Conservation (phyloP, 2,329 filamentous ascomycete genomes). For the Fusarium xyrophilum region DNA sequence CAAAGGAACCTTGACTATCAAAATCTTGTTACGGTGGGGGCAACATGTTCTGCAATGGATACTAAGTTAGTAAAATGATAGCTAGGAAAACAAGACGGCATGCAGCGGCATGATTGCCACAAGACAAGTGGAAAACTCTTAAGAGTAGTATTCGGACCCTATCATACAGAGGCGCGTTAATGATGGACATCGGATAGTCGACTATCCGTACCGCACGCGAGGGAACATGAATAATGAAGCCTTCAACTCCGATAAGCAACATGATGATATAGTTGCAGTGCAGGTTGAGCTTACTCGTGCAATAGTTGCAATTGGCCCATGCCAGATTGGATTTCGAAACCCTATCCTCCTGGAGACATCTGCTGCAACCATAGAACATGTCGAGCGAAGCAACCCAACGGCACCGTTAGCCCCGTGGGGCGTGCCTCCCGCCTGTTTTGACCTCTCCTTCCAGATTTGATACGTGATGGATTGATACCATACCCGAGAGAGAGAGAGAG, state of each 20-base stretch:
- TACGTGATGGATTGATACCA: too few relatives aligned
- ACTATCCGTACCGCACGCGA: not conserved
- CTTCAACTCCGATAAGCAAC: not conserved
- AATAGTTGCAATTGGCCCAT: conserved; percentile 15
- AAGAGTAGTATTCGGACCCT: conserved; percentile 13
- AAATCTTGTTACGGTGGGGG: not conserved
- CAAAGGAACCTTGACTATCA: conserved; percentile 11
- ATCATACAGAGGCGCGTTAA: not conserved
- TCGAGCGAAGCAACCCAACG: conserved; percentile 28
- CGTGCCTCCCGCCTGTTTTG: conserved; percentile 3
- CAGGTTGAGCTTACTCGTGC: not conserved
- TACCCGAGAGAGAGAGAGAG: too few relatives aligned
- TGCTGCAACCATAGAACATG: conserved; percentile 9
- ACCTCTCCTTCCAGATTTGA: conserved; percentile 27
- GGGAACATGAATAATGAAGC: conserved; percentile 9
- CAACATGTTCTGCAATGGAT: conserved; percentile 3
- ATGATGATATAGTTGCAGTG: not conserved
- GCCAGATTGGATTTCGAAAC: not conserved
- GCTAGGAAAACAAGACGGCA: not conserved
- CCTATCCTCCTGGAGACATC: conserved; percentile 11
- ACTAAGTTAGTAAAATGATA: not conserved
- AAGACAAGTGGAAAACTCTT: conserved; percentile 10
- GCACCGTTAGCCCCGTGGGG: conserved; percentile 16
- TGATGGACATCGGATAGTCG: not conserved
- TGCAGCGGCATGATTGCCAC: not conserved